Evolutionary conservation across 2,329 filamentous ascomycete species (phyloP), one percentile per base, ranked within the genome.

Genomic region (Calonectria pauciramosa): DNA sequence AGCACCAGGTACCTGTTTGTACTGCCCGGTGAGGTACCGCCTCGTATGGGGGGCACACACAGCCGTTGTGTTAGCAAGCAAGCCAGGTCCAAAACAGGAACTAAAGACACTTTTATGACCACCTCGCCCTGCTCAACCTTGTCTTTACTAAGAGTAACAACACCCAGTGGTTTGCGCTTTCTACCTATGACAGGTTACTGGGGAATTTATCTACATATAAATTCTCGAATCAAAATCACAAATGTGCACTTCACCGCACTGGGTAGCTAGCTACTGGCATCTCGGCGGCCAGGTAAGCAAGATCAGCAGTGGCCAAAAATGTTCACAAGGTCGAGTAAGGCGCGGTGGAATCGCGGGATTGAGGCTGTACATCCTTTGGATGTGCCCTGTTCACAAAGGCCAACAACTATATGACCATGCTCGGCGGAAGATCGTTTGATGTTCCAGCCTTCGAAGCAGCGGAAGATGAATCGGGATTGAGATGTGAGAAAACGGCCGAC

Each of bases 71-170:
- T 41, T 30, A 73, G 56, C 49, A 60, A 32, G 38, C 8, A 44
- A 44, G 56, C 23, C 28, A 49, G 71, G 54, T 28, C 41, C 54
- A 36, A 47, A 66, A 56, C 59, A 73, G 67, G 51, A 70, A 73
- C 70, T 16, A 38, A 68, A 52, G 54, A 20, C 54, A 54, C 26
- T 54, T 60, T 23, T 0, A 26, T 36, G 41, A 11, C 38, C 23
- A 36, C n/a, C 44, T 54, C 65, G 14, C 18, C n/a, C 32, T 66
- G 28, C 30, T 38, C 60, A 34, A 51, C 36, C 41, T 49, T 67
- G 38, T 18, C 51, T 59, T 32, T 14, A 7, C 23, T 34, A 16
- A 36, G 65, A 26, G 36, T 13, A 60, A 41, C 14, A 30, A n/a
- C 18, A 23, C n/a, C 36, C 18, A 38, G 67, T 14, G 20, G 52